A percentile compares a stretch with the other conserved stretches of the same genome.
phyloP scores from a whole-genome alignment of 164 flowering plant species.

The Kingdonia uniflora region DNA sequence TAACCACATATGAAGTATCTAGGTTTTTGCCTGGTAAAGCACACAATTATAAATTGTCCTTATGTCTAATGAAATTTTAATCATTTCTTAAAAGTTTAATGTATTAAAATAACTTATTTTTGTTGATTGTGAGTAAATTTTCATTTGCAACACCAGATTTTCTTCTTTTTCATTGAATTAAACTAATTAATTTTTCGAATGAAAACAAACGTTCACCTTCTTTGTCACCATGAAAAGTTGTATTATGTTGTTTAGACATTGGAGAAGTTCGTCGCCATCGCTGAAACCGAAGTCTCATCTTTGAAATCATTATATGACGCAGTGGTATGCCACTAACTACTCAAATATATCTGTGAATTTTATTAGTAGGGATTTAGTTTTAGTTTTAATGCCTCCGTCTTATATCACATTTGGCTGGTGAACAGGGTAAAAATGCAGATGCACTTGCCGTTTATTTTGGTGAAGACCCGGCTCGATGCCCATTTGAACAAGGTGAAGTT shows the following conservation, averaged over 20 bases:
- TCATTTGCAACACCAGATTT: no score
- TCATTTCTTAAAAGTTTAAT: no score
- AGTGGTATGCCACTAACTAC: conserved; percentile 48
- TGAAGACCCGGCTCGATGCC: conserved; percentile 94
- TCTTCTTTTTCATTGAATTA: no score
- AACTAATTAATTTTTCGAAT: not conserved
- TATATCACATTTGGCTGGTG: conserved; percentile 12
- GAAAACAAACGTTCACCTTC: not conserved
- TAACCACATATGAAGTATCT: no score
- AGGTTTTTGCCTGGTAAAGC: no score
- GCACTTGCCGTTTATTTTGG: conserved; percentile 88
- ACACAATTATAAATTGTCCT: no score
- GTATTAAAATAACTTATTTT: no score
- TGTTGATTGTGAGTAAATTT: no score
- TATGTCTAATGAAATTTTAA: no score
- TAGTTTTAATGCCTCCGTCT: conserved; percentile 9
- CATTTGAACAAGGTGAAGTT: conserved; percentile 87
- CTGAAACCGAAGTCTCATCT: conserved; percentile 69
- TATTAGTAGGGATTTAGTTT: not conserved
- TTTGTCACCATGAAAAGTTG: not conserved
- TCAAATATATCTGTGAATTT: conserved; percentile 6
- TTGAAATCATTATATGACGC: conserved; percentile 61
- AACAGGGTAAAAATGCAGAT: conserved; percentile 98
- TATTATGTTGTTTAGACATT: conserved; percentile 44
- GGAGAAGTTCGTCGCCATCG: conserved; percentile 59